A percentile compares a stretch with the other conserved stretches of the same genome.
phyloP scores from a whole-genome alignment of 768 basidiomycete species.

The Boletus reticulatus region DNA sequence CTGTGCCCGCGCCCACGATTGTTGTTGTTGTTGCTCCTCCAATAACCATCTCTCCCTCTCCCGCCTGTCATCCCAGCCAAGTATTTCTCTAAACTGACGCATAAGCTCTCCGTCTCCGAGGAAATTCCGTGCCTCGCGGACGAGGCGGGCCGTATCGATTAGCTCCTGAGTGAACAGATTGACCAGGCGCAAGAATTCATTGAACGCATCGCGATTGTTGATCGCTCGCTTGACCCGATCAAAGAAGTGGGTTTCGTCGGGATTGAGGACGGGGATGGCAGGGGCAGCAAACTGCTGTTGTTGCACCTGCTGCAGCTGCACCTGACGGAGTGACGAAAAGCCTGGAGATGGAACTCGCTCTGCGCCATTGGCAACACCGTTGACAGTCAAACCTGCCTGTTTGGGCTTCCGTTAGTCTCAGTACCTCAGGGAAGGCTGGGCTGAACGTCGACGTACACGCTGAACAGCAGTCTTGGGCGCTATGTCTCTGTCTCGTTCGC shows the following conservation, averaged over 20 bases:
- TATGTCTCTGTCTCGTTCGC: conserved; percentile 37
- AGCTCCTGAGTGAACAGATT: conserved; percentile 94
- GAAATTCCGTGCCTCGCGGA: conserved; percentile 79
- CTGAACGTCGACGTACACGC: conserved; percentile 19
- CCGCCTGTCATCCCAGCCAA: conserved; percentile 82
- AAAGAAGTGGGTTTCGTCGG: conserved; percentile 82
- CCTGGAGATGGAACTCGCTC: conserved; percentile 25
- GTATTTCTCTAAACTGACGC: conserved; percentile 77
- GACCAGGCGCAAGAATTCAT: conserved; percentile 93
- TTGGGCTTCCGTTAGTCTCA: conserved; percentile 17
- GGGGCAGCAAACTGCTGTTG: conserved; percentile 20
- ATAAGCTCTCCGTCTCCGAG: conserved; percentile 76
- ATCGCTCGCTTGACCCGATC: conserved; percentile 80
- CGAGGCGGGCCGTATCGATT: conserved; percentile 81
- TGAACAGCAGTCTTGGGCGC: conserved; percentile 24
- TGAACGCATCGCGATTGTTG: conserved; percentile 74
- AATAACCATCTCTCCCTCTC: conserved; percentile 53
- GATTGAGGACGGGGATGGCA: conserved; percentile 17
- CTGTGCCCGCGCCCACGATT: conserved; percentile 51
- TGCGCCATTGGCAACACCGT: conserved; percentile 16
- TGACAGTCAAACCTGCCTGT: conserved; percentile 19
- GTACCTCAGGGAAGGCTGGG: background rate
- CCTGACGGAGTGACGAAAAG: conserved; percentile 20
- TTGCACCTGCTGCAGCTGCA: conserved; percentile 23
- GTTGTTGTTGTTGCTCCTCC: conserved; percentile 44